Percentiles rank a stretch among this genome's conserved stretches.
Conservation (phyloP, 176 grass and related monocot species). For the Paspalum vaginatum region DNA sequence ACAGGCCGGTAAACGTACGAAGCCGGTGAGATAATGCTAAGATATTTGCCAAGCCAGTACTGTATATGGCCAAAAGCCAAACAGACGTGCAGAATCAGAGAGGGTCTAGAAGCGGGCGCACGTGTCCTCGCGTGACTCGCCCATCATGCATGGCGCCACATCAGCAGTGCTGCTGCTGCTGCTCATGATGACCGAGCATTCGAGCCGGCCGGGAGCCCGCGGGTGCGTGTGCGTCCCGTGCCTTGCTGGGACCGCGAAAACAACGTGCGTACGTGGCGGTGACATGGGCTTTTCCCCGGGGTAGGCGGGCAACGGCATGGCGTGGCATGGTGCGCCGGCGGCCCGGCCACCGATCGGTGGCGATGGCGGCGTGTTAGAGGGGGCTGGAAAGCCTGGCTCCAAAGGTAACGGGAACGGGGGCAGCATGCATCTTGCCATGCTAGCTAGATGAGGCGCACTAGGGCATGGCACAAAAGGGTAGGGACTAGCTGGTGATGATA, state of each 20-base stretch:
- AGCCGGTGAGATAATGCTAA: constrained; percentile 36
- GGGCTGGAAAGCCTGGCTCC: not conserved
- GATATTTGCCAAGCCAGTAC: no score
- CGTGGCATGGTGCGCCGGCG: constrained; percentile 23
- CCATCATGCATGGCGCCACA: not conserved
- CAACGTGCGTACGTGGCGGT: constrained; percentile 32
- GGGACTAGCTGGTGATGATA: not conserved
- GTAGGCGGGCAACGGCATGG: not conserved
- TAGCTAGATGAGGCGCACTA: constrained; percentile 7
- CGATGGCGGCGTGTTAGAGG: not conserved
- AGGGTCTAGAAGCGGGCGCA: constrained; percentile 43
- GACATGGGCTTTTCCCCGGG: not conserved
- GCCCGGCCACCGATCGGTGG: not conserved
- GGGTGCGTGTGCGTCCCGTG: not conserved
- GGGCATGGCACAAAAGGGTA: constrained; percentile 30
- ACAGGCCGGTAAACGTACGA: constrained; percentile 32
- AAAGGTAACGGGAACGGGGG: constrained; percentile 10
- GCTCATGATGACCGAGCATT: not conserved
- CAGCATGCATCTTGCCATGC: not conserved
- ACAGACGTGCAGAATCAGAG: not conserved
- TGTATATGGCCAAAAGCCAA: no score
- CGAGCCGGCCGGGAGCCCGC: constrained; percentile 3
- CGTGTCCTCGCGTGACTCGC: constrained; percentile 43
- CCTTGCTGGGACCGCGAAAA: constrained; percentile 17
- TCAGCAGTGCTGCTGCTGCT: no score